These are phyloP conservation scores for Kwoniella shivajii DNA, from an alignment of 1,284 basidiomycete genomes.

Conservation along the genomic window DNA sequence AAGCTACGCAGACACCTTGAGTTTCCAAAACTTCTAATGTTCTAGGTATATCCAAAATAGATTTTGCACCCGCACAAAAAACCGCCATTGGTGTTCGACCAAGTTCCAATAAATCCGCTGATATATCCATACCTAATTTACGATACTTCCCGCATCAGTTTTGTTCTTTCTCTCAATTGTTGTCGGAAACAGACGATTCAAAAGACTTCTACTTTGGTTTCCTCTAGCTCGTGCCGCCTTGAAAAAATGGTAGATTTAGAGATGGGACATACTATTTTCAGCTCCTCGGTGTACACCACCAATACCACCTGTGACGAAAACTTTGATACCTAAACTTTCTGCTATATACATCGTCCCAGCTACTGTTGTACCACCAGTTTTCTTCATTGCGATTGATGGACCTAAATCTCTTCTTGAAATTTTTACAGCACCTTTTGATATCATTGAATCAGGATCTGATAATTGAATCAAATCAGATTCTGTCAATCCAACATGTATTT, in stretches of 20 bases:
- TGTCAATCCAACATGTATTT: constrained; percentile 81
- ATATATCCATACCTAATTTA: constrained; percentile 81
- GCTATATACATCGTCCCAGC: constrained; percentile 84
- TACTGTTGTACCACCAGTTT: constrained; percentile 88
- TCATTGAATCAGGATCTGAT: constrained; percentile 61
- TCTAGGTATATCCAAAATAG: constrained; percentile 87
- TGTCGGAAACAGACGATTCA: too few species aligned
- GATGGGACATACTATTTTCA: constrained; percentile 64
- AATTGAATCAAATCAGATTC: constrained; percentile 69
- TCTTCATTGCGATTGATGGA: constrained; percentile 67
- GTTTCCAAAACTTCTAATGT: constrained; percentile 99
- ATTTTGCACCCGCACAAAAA: constrained; percentile 93
- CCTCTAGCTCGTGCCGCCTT: too few species aligned
- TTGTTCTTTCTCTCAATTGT: too few species aligned
- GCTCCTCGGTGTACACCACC: constrained; percentile 87
- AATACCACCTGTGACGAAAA: constrained; percentile 58
- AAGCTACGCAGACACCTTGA: constrained; percentile 86
- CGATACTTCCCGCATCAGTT: not conserved
- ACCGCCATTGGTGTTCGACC: constrained; percentile 78
- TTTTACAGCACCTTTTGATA: constrained; percentile 60
- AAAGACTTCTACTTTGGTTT: too few species aligned
- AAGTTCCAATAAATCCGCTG: constrained; percentile 84
- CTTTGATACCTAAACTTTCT: constrained; percentile 78
- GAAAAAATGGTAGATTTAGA: not conserved
- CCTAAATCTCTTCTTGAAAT: constrained; percentile 86